These are phyloP conservation scores for Xylariaceae sp. DNA, from an alignment of 2,329 filamentous ascomycete species.

Conservation along the genomic window DNA sequence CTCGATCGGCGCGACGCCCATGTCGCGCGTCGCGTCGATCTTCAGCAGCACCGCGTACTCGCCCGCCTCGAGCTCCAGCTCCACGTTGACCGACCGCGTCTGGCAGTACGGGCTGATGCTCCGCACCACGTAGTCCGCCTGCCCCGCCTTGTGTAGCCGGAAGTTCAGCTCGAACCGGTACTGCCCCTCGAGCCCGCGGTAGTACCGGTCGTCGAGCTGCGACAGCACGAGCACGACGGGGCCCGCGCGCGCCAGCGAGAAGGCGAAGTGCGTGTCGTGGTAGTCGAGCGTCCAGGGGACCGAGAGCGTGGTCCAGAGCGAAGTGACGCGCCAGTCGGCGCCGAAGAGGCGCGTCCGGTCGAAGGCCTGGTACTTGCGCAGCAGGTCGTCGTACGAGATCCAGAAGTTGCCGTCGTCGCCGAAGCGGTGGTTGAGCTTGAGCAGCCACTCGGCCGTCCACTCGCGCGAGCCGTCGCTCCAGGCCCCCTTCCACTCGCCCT, in stretches of 20 bases:
- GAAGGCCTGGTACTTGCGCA: constrained; percentile 61
- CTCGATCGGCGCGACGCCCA: constrained; percentile 57
- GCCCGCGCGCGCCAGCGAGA: constrained; percentile 51
- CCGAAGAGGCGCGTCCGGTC: constrained; percentile 62
- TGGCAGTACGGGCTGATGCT: constrained; percentile 60
- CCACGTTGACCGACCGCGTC: constrained; percentile 75
- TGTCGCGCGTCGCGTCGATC: constrained; percentile 66
- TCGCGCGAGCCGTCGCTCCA: constrained; percentile 84
- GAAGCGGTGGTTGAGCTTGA: constrained; percentile 72
- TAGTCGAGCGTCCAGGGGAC: constrained; percentile 62
- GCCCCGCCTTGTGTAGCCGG: constrained; percentile 53
- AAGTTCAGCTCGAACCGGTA: constrained; percentile 58
- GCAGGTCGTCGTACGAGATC: constrained; percentile 61
- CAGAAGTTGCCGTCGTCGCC: constrained; percentile 73
- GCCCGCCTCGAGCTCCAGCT: constrained; percentile 73
- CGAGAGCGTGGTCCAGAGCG: constrained; percentile 52
- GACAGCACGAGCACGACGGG: constrained; percentile 59
- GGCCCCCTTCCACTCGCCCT: constrained; percentile 77
- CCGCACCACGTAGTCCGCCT: constrained; percentile 58
- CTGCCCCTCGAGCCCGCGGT: constrained; percentile 58
- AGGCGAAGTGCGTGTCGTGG: constrained; percentile 56
- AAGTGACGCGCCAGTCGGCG: constrained; percentile 54
- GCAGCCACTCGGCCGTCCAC: constrained; percentile 80
- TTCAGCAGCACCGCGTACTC: constrained; percentile 77
- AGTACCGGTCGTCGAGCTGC: constrained; percentile 62